Evolutionary conservation across 2,329 filamentous ascomycete species (phyloP).

Genomic region (Penicillium sp.): DNA sequence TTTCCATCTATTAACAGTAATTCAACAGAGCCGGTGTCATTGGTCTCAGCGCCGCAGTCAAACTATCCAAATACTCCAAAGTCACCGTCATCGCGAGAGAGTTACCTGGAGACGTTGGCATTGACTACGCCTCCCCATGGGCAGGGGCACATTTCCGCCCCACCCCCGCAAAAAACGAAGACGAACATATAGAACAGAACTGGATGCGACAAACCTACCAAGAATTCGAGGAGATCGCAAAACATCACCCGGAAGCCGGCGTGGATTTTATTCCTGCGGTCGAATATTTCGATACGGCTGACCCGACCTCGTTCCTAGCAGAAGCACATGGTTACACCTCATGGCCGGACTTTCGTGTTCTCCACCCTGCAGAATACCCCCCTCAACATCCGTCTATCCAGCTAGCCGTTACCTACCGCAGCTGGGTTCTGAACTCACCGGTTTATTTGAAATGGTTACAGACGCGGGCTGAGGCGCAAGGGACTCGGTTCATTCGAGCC

Average conservation of each 20-base stretch:
- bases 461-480: neutral
- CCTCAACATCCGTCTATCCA: conserved; percentile 1
- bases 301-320: neutral
- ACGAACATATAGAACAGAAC: conserved; percentile 8
- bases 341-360: conserved; percentile 10
- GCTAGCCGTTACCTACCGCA: conserved; percentile 8
- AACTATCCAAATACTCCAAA: neutral
- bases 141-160: conserved; percentile 15
- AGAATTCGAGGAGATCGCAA: conserved; percentile 4
- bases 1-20: neutral
- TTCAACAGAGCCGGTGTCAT: neutral
- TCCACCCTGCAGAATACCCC: neutral
- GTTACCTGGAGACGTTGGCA: conserved; percentile 1
- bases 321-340: conserved; percentile 9
- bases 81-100: conserved; percentile 7
- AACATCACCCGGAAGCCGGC: conserved; percentile 4
- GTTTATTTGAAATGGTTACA: conserved; percentile 11
- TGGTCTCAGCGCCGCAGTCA: neutral
- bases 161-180: conserved; percentile 7
- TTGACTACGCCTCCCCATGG: conserved; percentile 9
- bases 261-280: conserved; percentile 9
- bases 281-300: conserved; percentile 10
- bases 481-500: conserved; percentile 3
- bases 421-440: conserved; percentile 14
- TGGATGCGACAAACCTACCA: conserved; percentile 13